These are phyloP conservation scores for Nannizziopsis arthrosporioides DNA, from an alignment of 2,329 filamentous ascomycete genomes.

Conservation along the genomic window DNA sequence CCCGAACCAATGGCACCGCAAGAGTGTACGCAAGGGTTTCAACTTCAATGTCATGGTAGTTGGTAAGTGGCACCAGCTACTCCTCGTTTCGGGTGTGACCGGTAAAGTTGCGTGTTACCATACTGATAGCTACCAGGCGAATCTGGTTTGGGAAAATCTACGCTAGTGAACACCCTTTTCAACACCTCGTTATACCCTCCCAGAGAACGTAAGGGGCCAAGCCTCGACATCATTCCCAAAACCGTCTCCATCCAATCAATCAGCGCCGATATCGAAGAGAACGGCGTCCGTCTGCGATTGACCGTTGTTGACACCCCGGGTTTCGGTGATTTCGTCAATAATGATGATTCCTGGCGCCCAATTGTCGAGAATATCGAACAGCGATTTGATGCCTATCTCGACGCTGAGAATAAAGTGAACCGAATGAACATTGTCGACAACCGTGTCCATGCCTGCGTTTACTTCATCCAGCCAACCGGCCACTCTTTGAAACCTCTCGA, in stretches of 20 bases:
- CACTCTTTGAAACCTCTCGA: constrained; percentile 97
- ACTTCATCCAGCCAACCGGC: constrained; percentile 98
- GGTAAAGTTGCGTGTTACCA: not conserved
- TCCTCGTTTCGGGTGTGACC: not conserved
- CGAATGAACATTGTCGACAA: constrained; percentile 99
- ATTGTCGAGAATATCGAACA: constrained; percentile 99
- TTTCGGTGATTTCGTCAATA: constrained; percentile 99
- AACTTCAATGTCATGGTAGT: constrained; percentile 99
- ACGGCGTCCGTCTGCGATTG: constrained; percentile 86
- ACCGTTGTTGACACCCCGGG: constrained; percentile 97
- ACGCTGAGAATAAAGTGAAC: constrained; percentile 99
- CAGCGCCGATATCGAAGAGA: constrained; percentile 95
- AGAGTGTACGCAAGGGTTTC: constrained; percentile 99
- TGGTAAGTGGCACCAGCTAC: constrained; percentile 52
- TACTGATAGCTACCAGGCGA: constrained; percentile 53
- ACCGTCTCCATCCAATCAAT: constrained; percentile 91
- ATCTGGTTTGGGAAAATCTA: constrained; percentile 98
- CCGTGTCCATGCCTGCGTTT: constrained; percentile 95
- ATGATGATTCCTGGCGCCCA: constrained; percentile 97
- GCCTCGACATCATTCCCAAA: constrained; percentile 97
- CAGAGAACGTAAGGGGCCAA: constrained; percentile 95
- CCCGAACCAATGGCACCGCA: constrained; percentile 99
- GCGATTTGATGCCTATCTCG: constrained; percentile 94
- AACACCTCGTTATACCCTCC: constrained; percentile 98
- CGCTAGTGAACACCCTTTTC: constrained; percentile 97